A percentile compares a stretch with the other conserved stretches of the same genome.
phyloP scores from a whole-genome alignment of 305 asterid species.

The Salvia sclarea region DNA sequence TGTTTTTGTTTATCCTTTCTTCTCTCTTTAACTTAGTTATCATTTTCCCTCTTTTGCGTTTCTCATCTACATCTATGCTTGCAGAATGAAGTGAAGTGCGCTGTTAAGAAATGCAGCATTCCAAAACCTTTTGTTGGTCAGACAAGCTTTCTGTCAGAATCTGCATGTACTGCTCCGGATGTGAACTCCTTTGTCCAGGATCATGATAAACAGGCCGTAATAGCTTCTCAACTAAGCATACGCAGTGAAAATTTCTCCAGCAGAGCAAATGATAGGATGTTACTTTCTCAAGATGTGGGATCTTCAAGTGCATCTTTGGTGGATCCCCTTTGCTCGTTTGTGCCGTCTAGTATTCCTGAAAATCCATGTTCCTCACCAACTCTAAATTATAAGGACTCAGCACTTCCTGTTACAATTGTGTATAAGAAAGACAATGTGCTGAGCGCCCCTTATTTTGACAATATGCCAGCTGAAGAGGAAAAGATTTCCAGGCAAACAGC shows the following conservation, averaged over 20 bases:
- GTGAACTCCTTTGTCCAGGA: conserved; percentile 56
- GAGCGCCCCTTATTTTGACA: conserved; percentile 34
- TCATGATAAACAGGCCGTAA: conserved; percentile 39
- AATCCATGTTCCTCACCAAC: conserved; percentile 44
- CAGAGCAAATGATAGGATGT: conserved; percentile 36
- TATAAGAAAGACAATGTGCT: conserved; percentile 32
- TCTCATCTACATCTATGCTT: conserved; percentile 27
- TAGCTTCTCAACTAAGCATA: conserved; percentile 60
- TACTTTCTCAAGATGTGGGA: conserved; percentile 58
- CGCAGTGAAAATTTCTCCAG: conserved; percentile 46
- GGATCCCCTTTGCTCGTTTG: conserved; percentile 81
- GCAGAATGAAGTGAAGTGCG: conserved; percentile 46
- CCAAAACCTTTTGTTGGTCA: conserved; percentile 59
- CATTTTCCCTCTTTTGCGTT: conserved; percentile 14
- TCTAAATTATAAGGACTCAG: conserved; percentile 34
- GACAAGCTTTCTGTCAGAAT: conserved; percentile 81
- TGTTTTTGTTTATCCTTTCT: conserved; percentile 12
- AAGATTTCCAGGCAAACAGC: conserved; percentile 31
- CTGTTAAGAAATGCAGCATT: conserved; percentile 41
- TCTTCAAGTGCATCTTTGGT: conserved; percentile 50
- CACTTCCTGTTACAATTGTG: conserved; percentile 32
- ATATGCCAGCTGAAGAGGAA: conserved; percentile 38
- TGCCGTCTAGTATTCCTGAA: conserved; percentile 77
- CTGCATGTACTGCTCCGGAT: conserved; percentile 66
- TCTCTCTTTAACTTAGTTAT: conserved; percentile 12